These are phyloP conservation scores for Termitomyces sp. DNA, from an alignment of 768 basidiomycete species.

Conservation along the genomic window DNA sequence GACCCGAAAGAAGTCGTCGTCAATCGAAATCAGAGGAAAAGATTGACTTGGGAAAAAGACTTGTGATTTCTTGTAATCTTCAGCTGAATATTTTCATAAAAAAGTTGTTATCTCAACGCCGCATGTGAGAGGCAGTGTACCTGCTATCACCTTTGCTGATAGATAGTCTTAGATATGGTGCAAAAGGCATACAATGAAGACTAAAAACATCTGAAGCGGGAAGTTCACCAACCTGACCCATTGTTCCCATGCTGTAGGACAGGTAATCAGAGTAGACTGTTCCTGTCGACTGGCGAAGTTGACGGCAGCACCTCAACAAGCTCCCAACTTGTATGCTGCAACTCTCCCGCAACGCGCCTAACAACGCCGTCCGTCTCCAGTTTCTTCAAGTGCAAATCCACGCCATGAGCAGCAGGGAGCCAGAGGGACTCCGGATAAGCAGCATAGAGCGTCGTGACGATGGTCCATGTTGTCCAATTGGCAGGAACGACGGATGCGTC, in stretches of 20 bases:
- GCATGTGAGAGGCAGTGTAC: too few species aligned
- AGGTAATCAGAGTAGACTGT: neutral
- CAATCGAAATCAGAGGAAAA: neutral
- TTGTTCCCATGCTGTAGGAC: neutral
- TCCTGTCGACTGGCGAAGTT: slow-evolving; percentile 12
- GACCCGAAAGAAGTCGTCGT: neutral
- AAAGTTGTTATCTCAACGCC: neutral
- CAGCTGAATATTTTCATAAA: neutral
- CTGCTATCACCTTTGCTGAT: neutral
- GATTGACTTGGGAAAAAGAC: too few species aligned
- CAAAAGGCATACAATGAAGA: neutral
- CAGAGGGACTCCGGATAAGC: slow-evolving; percentile 66
- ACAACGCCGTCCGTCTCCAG: slow-evolving; percentile 61
- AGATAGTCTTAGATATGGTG: neutral
- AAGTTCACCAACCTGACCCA: neutral
- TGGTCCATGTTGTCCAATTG: slow-evolving; percentile 57
- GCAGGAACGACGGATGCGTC: slow-evolving; percentile 1
- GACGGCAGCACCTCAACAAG: slow-evolving; percentile 13
- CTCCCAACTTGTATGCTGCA: slow-evolving; percentile 45
- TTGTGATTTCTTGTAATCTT: neutral
- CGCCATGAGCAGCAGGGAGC: slow-evolving; percentile 63
- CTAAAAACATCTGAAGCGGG: neutral
- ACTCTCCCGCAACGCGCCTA: slow-evolving; percentile 42
- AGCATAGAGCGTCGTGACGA: slow-evolving; percentile 65
- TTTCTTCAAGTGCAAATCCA: slow-evolving; percentile 71